Percentiles rank a stretch among this genome's conserved stretches.
phyloP scores from a whole-genome alignment of 1,284 basidiomycete genomes.

The Ceratobasidium sp. region DNA sequence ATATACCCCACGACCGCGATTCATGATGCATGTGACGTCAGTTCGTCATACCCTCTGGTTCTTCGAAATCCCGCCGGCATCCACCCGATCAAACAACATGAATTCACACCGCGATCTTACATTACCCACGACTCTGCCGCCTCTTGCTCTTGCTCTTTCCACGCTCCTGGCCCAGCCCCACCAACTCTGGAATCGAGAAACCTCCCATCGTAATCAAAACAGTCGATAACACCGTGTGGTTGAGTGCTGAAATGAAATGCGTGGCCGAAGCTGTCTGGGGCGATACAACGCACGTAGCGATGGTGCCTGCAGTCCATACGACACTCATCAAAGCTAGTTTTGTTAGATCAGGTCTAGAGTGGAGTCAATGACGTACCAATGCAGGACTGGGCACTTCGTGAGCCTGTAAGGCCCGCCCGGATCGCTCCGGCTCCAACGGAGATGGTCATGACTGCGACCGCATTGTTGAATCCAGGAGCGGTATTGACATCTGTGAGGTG shows the following conservation, averaged over 20 bases:
- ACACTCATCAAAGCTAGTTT: slow-evolving; percentile 22
- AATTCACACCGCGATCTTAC: too few relatives aligned
- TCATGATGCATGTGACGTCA: too few relatives aligned
- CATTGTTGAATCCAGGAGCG: slow-evolving; percentile 29
- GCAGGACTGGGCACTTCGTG: slow-evolving; percentile 4
- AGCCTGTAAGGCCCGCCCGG: slow-evolving; percentile 1
- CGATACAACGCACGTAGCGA: not conserved
- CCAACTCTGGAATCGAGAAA: slow-evolving; percentile 14
- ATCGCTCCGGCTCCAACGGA: slow-evolving; percentile 13
- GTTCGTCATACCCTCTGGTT: too few relatives aligned
- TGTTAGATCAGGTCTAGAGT: too few relatives aligned
- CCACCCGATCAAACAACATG: too few relatives aligned
- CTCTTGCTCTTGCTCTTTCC: not conserved
- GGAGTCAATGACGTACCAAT: slow-evolving; percentile 7
- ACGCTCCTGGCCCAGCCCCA: not conserved
- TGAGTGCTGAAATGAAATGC: slow-evolving; percentile 1
- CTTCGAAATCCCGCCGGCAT: too few relatives aligned
- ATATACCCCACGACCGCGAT: too few relatives aligned
- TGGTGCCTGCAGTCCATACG: not conserved
- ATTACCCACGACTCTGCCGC: too few relatives aligned
- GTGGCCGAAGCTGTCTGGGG: slow-evolving; percentile 15
- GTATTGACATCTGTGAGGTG: slow-evolving; percentile 8
- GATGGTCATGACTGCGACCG: slow-evolving; percentile 16
- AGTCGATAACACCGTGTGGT: not conserved
- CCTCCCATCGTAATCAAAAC: not conserved